These are phyloP conservation scores for Verticillium dahliae DNA, from an alignment of 2,329 filamentous ascomycete species.

Conservation along the genomic window DNA sequence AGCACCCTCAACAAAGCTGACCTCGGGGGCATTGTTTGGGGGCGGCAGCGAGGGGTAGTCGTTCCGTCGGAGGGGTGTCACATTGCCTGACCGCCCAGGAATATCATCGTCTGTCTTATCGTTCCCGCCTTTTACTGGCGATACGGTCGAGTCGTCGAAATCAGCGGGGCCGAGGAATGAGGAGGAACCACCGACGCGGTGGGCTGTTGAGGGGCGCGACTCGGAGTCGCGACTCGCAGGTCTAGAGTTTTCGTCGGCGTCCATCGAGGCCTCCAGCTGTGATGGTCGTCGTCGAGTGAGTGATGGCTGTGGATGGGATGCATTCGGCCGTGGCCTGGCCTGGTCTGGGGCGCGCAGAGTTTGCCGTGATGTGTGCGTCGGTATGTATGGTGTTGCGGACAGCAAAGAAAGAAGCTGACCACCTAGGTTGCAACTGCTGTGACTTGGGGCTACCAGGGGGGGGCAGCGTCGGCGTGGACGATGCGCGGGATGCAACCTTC, in stretches of 20 bases:
- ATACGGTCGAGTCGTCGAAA: slow-evolving; percentile 10
- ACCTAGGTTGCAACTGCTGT: neutral
- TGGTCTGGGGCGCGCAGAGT: neutral
- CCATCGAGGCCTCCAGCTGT: slow-evolving; percentile 23
- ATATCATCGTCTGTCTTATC: slow-evolving; percentile 5
- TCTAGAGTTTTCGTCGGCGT: slow-evolving; percentile 20
- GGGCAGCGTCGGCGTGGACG: neutral
- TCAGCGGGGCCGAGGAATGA: slow-evolving; percentile 4
- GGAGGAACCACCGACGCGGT: slow-evolving; percentile 5
- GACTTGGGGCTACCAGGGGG: neutral
- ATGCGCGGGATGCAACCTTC: neutral
- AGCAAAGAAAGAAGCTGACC: neutral
- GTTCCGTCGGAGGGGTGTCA: slow-evolving; percentile 4
- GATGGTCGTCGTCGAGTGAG: neutral
- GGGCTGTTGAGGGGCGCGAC: slow-evolving; percentile 15
- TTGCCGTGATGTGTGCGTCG: neutral
- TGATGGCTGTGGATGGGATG: slow-evolving; percentile 4
- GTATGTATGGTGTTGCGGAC: neutral
- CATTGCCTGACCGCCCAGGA: slow-evolving; percentile 1
- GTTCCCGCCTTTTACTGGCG: slow-evolving; percentile 11
- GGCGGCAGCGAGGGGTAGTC: neutral
- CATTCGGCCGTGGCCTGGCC: slow-evolving; percentile 8
- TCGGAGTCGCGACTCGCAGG: slow-evolving; percentile 13
- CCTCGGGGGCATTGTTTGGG: slow-evolving; percentile 19
- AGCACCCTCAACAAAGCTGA: slow-evolving; percentile 35